phyloP scores from a whole-genome alignment of 2,329 filamentous ascomycete species.

The Lasiodiplodia theobromae region DNA sequence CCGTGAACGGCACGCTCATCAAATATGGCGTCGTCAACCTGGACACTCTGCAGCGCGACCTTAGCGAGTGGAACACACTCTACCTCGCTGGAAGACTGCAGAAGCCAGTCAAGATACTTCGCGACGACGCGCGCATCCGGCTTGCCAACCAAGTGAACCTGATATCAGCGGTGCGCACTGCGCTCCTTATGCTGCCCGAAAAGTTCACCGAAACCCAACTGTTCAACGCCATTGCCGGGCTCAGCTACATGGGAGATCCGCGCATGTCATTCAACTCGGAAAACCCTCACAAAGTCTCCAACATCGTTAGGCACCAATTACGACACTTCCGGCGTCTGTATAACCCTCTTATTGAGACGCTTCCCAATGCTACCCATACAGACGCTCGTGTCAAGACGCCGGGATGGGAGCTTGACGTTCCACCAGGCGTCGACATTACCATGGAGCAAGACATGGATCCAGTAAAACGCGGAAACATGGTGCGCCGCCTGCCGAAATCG shows the following conservation, averaged over 20 bases:
- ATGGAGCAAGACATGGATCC: constrained; percentile 93
- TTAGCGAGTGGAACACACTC: constrained; percentile 90
- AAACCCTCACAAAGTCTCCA: constrained; percentile 88
- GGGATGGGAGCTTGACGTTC: constrained; percentile 68
- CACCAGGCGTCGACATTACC: constrained; percentile 64
- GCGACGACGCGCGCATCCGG: constrained; percentile 89
- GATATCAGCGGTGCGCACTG: constrained; percentile 87
- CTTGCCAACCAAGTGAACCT: constrained; percentile 96
- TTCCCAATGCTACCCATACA: constrained; percentile 85
- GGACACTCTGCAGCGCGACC: constrained; percentile 83
- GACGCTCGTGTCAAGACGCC: constrained; percentile 66
- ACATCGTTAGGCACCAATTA: constrained; percentile 93
- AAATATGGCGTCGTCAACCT: constrained; percentile 98
- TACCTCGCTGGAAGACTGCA: constrained; percentile 97
- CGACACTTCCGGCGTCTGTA: constrained; percentile 92
- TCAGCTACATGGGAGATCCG: constrained; percentile 96
- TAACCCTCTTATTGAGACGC: constrained; percentile 83
- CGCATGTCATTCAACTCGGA: constrained; percentile 76
- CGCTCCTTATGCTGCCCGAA: constrained; percentile 82
- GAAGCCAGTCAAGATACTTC: constrained; percentile 96
- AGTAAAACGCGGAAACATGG: constrained; percentile 91
- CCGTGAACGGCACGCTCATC: constrained; percentile 92
- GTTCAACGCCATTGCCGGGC: constrained; percentile 88
- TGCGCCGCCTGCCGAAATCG: constrained; percentile 82
- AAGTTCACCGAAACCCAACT: constrained; percentile 86